Percentiles rank a stretch among this genome's conserved stretches.
Conservation (phyloP, 1,284 basidiomycete genomes). For the Lentinula novae-zelandiae region DNA sequence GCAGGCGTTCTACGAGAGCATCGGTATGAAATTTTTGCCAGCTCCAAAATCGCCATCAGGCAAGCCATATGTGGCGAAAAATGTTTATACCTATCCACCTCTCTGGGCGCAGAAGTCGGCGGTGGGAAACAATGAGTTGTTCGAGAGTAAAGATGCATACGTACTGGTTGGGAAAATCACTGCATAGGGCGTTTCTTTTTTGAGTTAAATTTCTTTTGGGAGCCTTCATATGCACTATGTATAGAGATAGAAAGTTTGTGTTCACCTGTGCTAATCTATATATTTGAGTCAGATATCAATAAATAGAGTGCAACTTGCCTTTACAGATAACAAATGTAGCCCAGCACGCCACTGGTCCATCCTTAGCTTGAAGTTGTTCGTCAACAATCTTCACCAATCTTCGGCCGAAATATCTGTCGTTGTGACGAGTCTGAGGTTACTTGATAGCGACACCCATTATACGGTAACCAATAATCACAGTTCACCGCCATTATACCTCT, state of each 20-base stretch:
- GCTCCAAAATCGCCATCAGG: neutral
- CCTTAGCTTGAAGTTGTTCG: no score
- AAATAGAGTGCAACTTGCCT: no score
- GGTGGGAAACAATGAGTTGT: neutral
- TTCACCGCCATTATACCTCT: neutral
- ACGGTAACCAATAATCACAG: slow-evolving; percentile 3
- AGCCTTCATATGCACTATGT: neutral
- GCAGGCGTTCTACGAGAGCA: slow-evolving; percentile 35
- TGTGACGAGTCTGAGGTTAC: neutral
- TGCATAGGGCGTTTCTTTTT: neutral
- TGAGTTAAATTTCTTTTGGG: neutral
- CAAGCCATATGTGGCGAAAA: slow-evolving; percentile 9
- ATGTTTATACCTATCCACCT: slow-evolving; percentile 1
- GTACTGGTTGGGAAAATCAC: slow-evolving; percentile 9
- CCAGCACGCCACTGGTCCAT: no score
- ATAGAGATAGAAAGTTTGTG: neutral
- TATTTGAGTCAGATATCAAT: no score
- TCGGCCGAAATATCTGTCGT: neutral
- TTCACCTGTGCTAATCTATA: neutral
- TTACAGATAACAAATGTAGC: no score
- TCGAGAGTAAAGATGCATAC: slow-evolving; percentile 14
- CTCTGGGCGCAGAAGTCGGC: neutral
- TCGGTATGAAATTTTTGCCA: slow-evolving; percentile 27
- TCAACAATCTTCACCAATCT: neutral
- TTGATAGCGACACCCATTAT: neutral